These are phyloP conservation scores for Nakaseomyces uthaithaninus DNA, from an alignment of 1,139 yeast genomes.

Conservation along the genomic window DNA sequence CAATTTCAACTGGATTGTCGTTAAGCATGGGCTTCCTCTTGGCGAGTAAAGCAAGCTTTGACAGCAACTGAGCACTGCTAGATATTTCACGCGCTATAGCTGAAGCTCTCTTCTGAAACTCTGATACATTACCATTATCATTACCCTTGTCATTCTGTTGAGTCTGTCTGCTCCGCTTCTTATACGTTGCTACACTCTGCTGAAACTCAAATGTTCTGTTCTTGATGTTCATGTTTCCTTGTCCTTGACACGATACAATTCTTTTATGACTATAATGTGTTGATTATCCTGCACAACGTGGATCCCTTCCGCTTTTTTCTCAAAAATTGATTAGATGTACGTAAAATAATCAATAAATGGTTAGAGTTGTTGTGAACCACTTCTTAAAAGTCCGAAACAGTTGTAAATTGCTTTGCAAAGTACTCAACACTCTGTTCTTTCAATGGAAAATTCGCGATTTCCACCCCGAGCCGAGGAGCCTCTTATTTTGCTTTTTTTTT, in stretches of 20 bases:
- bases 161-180: conserved; percentile 19
- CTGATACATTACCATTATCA: conserved; percentile 31
- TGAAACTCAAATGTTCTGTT: conserved; percentile 33
- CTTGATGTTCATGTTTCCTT: conserved; percentile 25
- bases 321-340: no score
- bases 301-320: no score
- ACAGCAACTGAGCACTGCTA: conserved; percentile 75
- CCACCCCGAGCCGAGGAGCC: no score
- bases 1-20: conserved; percentile 89
- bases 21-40: conserved; percentile 88
- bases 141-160: conserved; percentile 1
- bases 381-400: no score
- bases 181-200: conserved; percentile 28
- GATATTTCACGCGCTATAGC: conserved; percentile 82
- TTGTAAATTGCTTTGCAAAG: no score
- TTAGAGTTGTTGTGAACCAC: no score
- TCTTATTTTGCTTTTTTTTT: no score
- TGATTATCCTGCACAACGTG: no score
- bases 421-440: no score
- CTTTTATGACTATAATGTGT: no score
- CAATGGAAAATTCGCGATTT: no score
- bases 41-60: conserved; percentile 76
- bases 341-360: no score
- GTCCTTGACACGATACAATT: not conserved
- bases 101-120: conserved; percentile 75